Conservation (phyloP, 163 green algal species). For the Chlorella variabilis region DNA sequence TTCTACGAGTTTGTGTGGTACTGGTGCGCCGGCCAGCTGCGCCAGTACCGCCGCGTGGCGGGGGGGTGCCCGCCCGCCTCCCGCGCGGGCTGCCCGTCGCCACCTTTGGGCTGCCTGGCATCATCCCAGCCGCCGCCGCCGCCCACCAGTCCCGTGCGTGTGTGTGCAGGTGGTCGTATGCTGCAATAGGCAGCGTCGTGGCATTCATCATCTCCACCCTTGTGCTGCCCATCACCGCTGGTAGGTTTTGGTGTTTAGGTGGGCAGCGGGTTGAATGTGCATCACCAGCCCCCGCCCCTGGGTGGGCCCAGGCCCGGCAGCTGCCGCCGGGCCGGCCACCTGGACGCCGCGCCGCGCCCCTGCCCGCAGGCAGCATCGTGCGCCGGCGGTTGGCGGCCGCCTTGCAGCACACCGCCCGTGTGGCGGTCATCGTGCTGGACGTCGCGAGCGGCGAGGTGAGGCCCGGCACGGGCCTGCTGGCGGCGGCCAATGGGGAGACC, state of each 20-base stretch:
- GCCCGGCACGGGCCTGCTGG: conserved; percentile 22
- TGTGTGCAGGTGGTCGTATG: conserved; percentile 21
- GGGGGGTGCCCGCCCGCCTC: too few species aligned
- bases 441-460: conserved; percentile 14
- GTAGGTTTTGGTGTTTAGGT: background rate
- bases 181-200: background rate
- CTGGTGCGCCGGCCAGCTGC: background rate
- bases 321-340: background rate
- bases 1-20: conserved; percentile 1
- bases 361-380: conserved; percentile 6
- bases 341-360: background rate
- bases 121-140: too few species aligned
- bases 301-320: background rate
- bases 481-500: conserved; percentile 15
- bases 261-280: background rate
- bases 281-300: background rate
- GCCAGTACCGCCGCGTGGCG: too few species aligned
- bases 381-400: conserved; percentile 8
- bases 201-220: conserved; percentile 16
- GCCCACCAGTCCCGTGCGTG: too few species aligned
- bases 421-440: background rate
- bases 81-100: too few species aligned
- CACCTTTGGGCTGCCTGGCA: too few species aligned
- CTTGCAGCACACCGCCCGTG: background rate
- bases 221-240: conserved; percentile 30